Conservation (phyloP, 495 filamentous ascomycete species). For the Daldinia concentrica region DNA sequence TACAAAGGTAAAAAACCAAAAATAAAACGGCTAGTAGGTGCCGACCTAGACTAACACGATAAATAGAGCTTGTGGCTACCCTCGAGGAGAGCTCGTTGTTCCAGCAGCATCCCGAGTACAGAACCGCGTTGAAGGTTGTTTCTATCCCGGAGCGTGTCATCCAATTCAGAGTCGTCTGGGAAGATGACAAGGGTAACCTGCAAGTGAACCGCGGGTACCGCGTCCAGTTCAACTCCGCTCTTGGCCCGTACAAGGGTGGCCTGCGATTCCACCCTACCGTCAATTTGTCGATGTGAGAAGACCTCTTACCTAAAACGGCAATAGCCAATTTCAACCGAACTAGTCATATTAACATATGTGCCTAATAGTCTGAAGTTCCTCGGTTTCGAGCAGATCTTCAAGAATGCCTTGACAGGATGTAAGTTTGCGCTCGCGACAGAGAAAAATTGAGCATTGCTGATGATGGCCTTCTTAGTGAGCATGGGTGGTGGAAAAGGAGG, state of each 20-base stretch:
- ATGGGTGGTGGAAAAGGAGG: conserved; percentile 99
- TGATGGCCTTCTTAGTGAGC: conserved; percentile 67
- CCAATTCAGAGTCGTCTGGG: conserved; percentile 98
- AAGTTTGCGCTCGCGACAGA: conserved; percentile 55
- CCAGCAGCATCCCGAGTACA: conserved; percentile 91
- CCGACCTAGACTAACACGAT: conserved; percentile 13
- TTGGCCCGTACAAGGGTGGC: conserved; percentile 98
- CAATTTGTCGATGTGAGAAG: conserved; percentile 81
- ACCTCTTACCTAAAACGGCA: neutral
- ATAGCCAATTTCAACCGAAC: neutral
- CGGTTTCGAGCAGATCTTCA: conserved; percentile 99
- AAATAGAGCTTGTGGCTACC: conserved; percentile 86
- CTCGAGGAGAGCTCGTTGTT: conserved; percentile 95
- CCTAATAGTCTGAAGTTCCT: conserved; percentile 82
- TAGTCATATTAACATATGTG: conserved; percentile 33
- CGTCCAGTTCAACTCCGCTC: conserved; percentile 98
- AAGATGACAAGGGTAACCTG: conserved; percentile 86
- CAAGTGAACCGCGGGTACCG: conserved; percentile 97
- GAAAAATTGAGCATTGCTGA: conserved; percentile 32
- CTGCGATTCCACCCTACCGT: conserved; percentile 95
- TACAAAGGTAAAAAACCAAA: conserved; percentile 77
- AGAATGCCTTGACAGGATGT: conserved; percentile 98
- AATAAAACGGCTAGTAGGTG: neutral
- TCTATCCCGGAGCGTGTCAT: conserved; percentile 95
- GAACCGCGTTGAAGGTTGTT: conserved; percentile 85